phyloP scores from a whole-genome alignment of 805 yeast species.

The Starmerella cellae region DNA sequence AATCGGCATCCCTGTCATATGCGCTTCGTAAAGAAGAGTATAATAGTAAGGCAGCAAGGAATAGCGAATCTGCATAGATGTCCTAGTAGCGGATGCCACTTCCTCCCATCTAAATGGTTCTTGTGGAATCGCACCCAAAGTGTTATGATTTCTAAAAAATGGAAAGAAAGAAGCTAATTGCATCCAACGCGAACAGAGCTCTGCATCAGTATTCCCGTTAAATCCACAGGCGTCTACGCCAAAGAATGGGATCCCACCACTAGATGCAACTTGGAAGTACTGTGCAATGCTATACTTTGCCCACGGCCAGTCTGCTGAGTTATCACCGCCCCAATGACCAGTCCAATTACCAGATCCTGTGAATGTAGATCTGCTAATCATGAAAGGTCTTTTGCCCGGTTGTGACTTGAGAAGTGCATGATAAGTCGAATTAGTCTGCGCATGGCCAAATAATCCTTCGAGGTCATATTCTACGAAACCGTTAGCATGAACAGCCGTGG shows the following conservation, averaged over 20 bases:
- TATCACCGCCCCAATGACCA: slow-evolving; percentile 3
- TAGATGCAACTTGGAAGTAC: background rate
- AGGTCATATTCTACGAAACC: slow-evolving; percentile 5
- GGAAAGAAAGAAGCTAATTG: slow-evolving; percentile 4
- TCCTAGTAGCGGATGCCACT: background rate
- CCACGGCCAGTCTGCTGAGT: slow-evolving; percentile 2
- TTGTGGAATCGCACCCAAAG: background rate
- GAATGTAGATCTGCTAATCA: background rate
- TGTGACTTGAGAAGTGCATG: background rate
- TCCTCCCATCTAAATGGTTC: background rate
- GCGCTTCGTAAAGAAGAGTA: slow-evolving; percentile 2
- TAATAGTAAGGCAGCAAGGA: slow-evolving; percentile 1
- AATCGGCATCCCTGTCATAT: background rate
- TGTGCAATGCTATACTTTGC: background rate
- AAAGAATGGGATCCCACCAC: slow-evolving; percentile 1
- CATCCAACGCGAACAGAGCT: slow-evolving; percentile 4
- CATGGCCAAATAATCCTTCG: background rate
- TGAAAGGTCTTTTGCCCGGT: slow-evolving; percentile 1
- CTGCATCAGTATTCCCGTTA: slow-evolving; percentile 1
- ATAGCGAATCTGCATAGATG: background rate
- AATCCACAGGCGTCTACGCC: slow-evolving; percentile 3
- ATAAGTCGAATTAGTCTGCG: slow-evolving; percentile 1
- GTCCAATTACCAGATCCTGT: slow-evolving; percentile 1
- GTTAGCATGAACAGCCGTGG: slow-evolving; percentile 1
- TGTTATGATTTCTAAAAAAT: background rate